Evolutionary conservation across 1,284 basidiomycete species (phyloP), one percentile per base, ranked within the genome.

Genomic region (Ceratobasidium sp.): DNA sequence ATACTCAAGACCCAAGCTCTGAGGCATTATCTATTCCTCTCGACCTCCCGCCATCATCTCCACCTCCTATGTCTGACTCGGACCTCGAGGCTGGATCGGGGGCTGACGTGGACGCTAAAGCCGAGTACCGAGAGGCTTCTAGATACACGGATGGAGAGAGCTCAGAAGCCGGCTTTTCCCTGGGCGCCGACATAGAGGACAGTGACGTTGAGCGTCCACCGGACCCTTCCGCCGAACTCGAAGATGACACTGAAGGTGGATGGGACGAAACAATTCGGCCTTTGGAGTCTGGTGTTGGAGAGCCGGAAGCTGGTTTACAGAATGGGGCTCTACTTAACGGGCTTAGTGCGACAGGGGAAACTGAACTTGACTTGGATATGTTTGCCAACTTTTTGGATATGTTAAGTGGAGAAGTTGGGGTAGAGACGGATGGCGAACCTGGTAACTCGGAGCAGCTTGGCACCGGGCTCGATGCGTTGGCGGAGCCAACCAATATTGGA

Each of bases 261-360:
- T 72, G 69, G 69, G 23, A 72, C 26, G 55, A 72, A 23, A 72
- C 69, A 6, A 72, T 72, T 39, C 33, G 69, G 40, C 69, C 69
- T 28, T 12, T 23, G n/a, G 64, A 67, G 20, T 13, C 46, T 13
- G 18, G 10, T 23, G 3, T n/a, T 42, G 64, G 13, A 23, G n/a
- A 15, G 23, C 7, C 18, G 20, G n/a, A 10, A 13, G 6, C 23
- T 6, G 23, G 10, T 20, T 39, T 13, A 12, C 55, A 44, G 20
- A 18, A 10, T 15, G 49, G 33, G 23, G 3, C 40, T 39, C n/a
- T 70, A 63, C 39, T 4, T 9, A 33, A 63, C 3, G 60, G 39
- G 39, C 44, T 49, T 2, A 40, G 4, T 13, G 20, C 5, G 56
- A 23, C 69, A 3, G 23, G 40, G 3, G 56, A 72, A 5, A 3